phyloP scores from a whole-genome alignment of 305 asterid species.

The Fraxinus dipetala region DNA sequence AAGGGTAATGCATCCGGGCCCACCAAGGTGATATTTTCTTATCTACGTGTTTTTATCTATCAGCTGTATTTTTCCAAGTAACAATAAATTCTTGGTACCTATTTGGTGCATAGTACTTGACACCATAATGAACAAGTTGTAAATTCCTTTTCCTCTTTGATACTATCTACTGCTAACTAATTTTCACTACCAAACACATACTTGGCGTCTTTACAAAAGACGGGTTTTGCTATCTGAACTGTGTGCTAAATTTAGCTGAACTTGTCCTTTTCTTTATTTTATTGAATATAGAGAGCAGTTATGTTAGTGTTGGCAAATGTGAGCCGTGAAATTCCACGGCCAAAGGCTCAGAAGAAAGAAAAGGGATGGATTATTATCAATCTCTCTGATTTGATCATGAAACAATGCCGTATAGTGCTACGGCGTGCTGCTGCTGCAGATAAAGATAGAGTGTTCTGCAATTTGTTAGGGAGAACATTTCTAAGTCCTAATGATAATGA shows the following conservation, averaged over 20 bases:
- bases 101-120: background rate
- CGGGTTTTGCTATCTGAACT: background rate
- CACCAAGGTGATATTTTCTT: slow-evolving; percentile 68
- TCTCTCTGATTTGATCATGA: slow-evolving; percentile 63
- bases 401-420: slow-evolving; percentile 85
- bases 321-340: slow-evolving; percentile 49
- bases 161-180: background rate
- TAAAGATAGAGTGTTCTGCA: slow-evolving; percentile 79
- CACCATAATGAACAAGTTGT: background rate
- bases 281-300: slow-evolving; percentile 79
- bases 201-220: background rate
- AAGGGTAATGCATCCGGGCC: slow-evolving; percentile 99
- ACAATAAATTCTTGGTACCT: background rate
- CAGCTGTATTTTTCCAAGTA: background rate
- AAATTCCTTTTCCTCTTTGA: background rate
- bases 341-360: slow-evolving; percentile 67
- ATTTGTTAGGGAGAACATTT: slow-evolving; percentile 72
- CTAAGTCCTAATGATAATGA: slow-evolving; percentile 73
- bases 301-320: slow-evolving; percentile 62
- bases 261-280: slow-evolving; percentile 17
- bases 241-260: slow-evolving; percentile 4
- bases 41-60: slow-evolving; percentile 16
- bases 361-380: slow-evolving; percentile 47
- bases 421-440: slow-evolving; percentile 70
- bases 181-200: background rate